These are phyloP conservation scores for Acanthamoeba culbertsoni DNA, from an alignment of 208 protist genomes.

Conservation along the genomic window DNA sequence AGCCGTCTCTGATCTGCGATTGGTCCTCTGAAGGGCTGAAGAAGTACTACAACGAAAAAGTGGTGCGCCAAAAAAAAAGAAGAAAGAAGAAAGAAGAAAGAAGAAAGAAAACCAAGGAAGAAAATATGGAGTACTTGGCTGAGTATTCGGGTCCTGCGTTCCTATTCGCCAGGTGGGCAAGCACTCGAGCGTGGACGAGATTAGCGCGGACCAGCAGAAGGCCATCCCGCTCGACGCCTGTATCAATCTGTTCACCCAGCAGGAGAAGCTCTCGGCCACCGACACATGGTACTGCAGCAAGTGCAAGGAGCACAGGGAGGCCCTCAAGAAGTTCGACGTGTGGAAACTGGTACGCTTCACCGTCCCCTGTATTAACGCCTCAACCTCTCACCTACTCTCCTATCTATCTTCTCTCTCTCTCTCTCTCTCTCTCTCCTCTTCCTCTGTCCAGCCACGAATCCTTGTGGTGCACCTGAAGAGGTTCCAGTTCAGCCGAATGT, in stretches of 20 bases:
- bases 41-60: background rate
- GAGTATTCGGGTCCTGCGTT: too few relatives aligned
- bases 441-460: conserved; percentile 64
- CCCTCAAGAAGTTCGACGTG: conserved; percentile 79
- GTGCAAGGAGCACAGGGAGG: conserved; percentile 75
- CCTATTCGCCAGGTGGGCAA: background rate
- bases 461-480: conserved; percentile 84
- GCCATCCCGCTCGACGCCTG: conserved; percentile 61
- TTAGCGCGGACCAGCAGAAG: background rate
- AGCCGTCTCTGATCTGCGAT: background rate
- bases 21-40: background rate
- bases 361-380: background rate
- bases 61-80: background rate
- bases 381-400: background rate
- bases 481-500: conserved; percentile 72
- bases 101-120: too few relatives aligned
- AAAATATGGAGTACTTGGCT: too few relatives aligned
- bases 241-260: conserved; percentile 70
- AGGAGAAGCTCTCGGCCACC: conserved; percentile 69
- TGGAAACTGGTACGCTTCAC: conserved; percentile 67
- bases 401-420: background rate
- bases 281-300: conserved; percentile 78
- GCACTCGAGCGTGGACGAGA: background rate
- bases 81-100: too few relatives aligned
- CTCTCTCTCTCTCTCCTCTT: background rate